A percentile compares a stretch with the other conserved stretches of the same genome.
phyloP scores from a whole-genome alignment of 768 basidiomycete species.

The Gelatoporia subvermispora region DNA sequence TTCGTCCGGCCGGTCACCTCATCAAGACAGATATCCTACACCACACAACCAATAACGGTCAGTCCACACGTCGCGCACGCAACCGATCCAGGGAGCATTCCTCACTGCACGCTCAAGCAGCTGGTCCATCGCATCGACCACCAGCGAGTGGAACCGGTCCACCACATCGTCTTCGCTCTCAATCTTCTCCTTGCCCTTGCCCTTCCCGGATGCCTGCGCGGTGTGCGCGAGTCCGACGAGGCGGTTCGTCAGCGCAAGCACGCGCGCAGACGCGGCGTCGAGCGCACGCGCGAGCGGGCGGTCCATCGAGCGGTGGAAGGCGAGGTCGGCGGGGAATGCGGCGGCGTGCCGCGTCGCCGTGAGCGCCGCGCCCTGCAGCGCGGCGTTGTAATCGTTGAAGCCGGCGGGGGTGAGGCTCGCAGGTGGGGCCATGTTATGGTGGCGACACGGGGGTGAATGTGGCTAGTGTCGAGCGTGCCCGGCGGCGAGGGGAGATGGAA shows the following conservation, averaged over 20 bases:
- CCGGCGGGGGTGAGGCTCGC: slow-evolving; percentile 17
- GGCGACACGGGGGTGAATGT: not conserved
- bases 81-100: slow-evolving; percentile 4
- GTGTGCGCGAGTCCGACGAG: slow-evolving; percentile 52
- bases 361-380: slow-evolving; percentile 57
- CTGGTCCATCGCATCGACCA: slow-evolving; percentile 83
- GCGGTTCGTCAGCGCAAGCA: slow-evolving; percentile 63
- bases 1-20: slow-evolving; percentile 68
- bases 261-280: slow-evolving; percentile 61
- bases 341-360: slow-evolving; percentile 59
- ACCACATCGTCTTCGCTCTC: slow-evolving; percentile 75
- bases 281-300: slow-evolving; percentile 60
- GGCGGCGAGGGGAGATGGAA: too few relatives aligned
- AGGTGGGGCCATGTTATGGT: slow-evolving; percentile 4
- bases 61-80: not conserved
- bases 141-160: slow-evolving; percentile 71
- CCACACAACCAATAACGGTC: not conserved
- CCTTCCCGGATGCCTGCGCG: slow-evolving; percentile 31
- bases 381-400: slow-evolving; percentile 52
- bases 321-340: slow-evolving; percentile 65
- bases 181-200: slow-evolving; percentile 51
- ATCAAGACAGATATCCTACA: slow-evolving; percentile 79
- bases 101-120: slow-evolving; percentile 80
- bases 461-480: too few relatives aligned
- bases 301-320: slow-evolving; percentile 89